Evolutionary conservation across 257 asterid genomes (phyloP), one percentile per base, ranked within the genome.

Genomic region (Gentiana dahurica): DNA sequence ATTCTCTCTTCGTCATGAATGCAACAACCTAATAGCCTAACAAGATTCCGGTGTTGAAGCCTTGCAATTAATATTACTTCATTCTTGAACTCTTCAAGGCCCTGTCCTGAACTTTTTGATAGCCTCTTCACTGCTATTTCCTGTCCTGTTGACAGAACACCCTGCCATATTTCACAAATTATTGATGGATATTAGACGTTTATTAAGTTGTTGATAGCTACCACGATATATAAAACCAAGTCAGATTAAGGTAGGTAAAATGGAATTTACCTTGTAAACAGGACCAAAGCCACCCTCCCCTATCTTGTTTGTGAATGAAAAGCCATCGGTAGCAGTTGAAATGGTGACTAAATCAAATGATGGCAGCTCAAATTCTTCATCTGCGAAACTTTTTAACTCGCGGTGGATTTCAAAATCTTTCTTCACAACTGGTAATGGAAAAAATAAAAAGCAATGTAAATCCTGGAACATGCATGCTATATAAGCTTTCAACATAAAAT

Each of bases 241-340:
- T 1, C 1, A 36, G 35, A 5, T 4, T 1, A 38, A 11, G 9
- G 12, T 2, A 9, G n/a, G 43, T 12, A 1, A 8, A 36, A 15
- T 6, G 10, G 32, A 47, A 36, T 37, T 38, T 37, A 58, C 65
- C 73, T 68, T 73, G 70, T 75, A 79, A 59, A 75, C 82, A 13
- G 76, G 68, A 37, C 82, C 82, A 24, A 79, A 79, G 46, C 82
- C 82, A 8, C 82, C 82, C 70, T 79, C 66, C n/a, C 85, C 85
- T 8, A 75, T 68, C 69, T 68, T 38, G 7, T 70, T 68, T 51
- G 54, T 36, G 8, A 12, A 45, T 11, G 81, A 70, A 44, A 79
- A 79, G 43, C 60, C 60, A 49, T 68, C 45, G 13, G 85, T 79
- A 60, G 79, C 79, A 51, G 70, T 55, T 13, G 64, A 65, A 44